These are phyloP conservation scores for Penicillium janthinellum DNA, from an alignment of 2,329 filamentous ascomycete species.

Conservation along the genomic window DNA sequence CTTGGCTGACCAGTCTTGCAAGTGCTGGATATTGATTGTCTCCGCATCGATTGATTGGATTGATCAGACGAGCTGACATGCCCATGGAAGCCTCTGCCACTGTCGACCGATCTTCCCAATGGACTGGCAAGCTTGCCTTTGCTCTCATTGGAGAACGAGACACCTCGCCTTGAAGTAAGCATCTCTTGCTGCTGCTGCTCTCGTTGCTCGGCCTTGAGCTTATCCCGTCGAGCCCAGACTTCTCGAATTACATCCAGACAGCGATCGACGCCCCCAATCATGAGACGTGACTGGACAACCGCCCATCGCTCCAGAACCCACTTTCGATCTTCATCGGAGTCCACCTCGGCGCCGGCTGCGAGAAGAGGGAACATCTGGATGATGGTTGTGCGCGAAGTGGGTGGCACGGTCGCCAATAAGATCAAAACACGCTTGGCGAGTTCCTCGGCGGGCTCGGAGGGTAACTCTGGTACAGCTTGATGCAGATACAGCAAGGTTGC, in stretches of 20 bases:
- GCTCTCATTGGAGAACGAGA: slow-evolving; percentile 7
- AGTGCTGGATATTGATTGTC: slow-evolving; percentile 12
- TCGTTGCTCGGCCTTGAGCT: slow-evolving; percentile 47
- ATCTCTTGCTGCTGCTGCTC: slow-evolving; percentile 35
- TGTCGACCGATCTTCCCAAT: slow-evolving; percentile 26
- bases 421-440: slow-evolving; percentile 64
- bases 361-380: slow-evolving; percentile 71
- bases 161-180: not conserved
- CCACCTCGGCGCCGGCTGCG: slow-evolving; percentile 66
- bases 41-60: slow-evolving; percentile 23
- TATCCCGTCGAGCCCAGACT: slow-evolving; percentile 67
- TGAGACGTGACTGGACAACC: slow-evolving; percentile 62
- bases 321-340: slow-evolving; percentile 59
- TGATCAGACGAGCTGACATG: slow-evolving; percentile 30
- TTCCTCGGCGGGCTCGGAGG: slow-evolving; percentile 58
- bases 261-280: slow-evolving; percentile 68
- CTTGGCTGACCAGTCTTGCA: slow-evolving; percentile 20
- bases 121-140: slow-evolving; percentile 24
- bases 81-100: slow-evolving; percentile 12
- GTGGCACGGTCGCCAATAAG: slow-evolving; percentile 64
- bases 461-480: slow-evolving; percentile 69
- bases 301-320: slow-evolving; percentile 68
- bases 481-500: slow-evolving; percentile 68
- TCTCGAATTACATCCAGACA: slow-evolving; percentile 66
- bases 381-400: slow-evolving; percentile 64